Conservation (phyloP, 2,329 filamentous ascomycete genomes). For the Aspergillus novoparasiticus region DNA sequence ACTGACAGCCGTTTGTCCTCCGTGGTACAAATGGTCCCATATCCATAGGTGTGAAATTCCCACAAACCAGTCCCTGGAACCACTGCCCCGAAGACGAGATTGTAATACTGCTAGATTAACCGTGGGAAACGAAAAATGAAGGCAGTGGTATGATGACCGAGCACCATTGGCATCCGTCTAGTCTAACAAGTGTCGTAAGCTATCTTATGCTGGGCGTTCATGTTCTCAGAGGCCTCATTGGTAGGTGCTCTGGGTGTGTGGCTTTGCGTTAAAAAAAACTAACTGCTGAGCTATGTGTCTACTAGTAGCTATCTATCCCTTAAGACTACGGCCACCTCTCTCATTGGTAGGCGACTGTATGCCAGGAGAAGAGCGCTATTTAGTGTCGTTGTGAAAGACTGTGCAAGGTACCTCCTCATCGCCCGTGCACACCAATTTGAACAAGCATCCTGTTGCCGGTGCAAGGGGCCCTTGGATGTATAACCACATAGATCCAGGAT, state of each 20-base stretch:
- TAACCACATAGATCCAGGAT: not conserved
- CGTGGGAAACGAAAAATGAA: not conserved
- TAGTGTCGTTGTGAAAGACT: not conserved
- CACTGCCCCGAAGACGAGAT: not conserved
- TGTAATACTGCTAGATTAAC: not conserved
- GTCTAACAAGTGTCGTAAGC: not conserved
- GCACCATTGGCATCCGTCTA: not conserved
- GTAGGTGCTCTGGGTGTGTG: not conserved
- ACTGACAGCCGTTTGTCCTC: not conserved
- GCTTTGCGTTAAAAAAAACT: constrained; percentile 1
- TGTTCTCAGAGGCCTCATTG: not conserved
- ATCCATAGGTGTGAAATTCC: not conserved
- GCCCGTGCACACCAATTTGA: not conserved
- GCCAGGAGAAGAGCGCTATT: constrained; percentile 7
- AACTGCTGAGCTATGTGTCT: not conserved
- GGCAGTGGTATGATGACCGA: not conserved
- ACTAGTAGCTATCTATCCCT: not conserved
- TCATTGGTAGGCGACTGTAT: constrained; percentile 9
- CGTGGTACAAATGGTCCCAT: not conserved
- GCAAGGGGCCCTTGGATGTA: not conserved
- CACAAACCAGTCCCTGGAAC: not conserved
- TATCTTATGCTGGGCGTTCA: not conserved
- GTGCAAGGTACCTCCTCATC: not conserved
- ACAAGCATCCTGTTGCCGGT: not conserved
- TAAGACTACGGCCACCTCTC: not conserved